Evolutionary conservation across 176 grass and related monocot species (phyloP).

Genomic region (Musa troglodytarum): DNA sequence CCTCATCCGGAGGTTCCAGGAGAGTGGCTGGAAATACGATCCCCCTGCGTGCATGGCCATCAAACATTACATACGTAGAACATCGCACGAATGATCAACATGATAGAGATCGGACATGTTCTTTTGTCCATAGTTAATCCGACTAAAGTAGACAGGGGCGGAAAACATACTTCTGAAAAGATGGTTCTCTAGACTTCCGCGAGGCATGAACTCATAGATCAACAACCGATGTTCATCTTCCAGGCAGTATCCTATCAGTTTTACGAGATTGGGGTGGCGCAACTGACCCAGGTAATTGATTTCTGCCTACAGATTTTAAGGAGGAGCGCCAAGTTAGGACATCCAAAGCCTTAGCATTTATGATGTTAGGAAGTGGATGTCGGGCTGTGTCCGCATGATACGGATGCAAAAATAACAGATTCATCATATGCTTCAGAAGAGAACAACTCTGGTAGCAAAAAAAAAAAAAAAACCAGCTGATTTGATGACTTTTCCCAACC

Average conservation of each 20-base stretch:
- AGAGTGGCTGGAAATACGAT: slow-evolving; percentile 65
- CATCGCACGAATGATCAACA: no score
- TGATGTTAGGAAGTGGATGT: not conserved
- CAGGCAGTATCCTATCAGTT: slow-evolving; percentile 79
- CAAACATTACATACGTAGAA: not conserved
- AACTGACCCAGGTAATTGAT: slow-evolving; percentile 92
- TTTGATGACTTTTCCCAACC: not conserved
- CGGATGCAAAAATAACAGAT: not conserved
- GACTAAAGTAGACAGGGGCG: not conserved
- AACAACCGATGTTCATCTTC: slow-evolving; percentile 89
- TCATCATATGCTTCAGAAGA: not conserved
- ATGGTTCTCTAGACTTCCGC: slow-evolving; percentile 95
- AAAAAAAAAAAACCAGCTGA: not conserved
- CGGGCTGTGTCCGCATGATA: not conserved
- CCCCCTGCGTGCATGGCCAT: slow-evolving; percentile 35
- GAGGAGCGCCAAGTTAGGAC: no score
- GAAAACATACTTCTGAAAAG: slow-evolving; percentile 80
- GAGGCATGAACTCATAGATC: slow-evolving; percentile 89
- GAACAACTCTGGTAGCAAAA: not conserved
- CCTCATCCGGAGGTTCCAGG: slow-evolving; percentile 79
- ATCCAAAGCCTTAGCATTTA: not conserved
- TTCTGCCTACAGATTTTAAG: slow-evolving; percentile 58
- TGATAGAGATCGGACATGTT: no score
- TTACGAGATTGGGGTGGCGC: slow-evolving; percentile 93
- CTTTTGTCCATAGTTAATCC: not conserved